Evolutionary conservation across 129 eudicot species (phyloP), one percentile per base, ranked within the genome.

Genomic region (Ambrosia trifida): DNA sequence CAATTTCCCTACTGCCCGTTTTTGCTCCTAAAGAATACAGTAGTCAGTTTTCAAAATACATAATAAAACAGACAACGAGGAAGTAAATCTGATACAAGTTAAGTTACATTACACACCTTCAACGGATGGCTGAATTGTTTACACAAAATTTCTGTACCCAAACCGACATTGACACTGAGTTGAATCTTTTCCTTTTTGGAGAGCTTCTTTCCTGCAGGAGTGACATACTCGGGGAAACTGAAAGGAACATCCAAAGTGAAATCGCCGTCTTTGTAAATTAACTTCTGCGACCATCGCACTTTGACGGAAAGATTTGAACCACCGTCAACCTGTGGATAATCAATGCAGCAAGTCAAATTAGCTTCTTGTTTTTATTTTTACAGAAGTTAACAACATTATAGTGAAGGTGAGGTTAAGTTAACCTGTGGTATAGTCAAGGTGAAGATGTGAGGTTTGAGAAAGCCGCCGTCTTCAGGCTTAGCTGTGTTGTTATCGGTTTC

Each of bases 151-250:
- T 90, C 89, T 69, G 85, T 75, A 45, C 78, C 92, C 64, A 84
- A 78, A 31, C 96, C 97, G 52, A 83, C 49, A 56, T 87, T 74
- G 31, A 90, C 86, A 81, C 64, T 82, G 60, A 94, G 77, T 76
- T 76, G 85, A 54, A 94, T 84, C 75, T 85, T 94, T 76, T 94
- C 96, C 69, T 81, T 91, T 75, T 94, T 90, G 0, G 97, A 76
- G 16, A 94, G 76, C 80, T 87, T 94, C 81, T 87, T 87, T 49
- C 96, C 96, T 6, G 89, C 93, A 72, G 99, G 99, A 35, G 91
- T 87, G 62, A 94, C 97, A 73, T 78, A 94, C 70, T 85, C 97
- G 2, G 99, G 97, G 71, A 94, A 94, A 72, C 63, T 78, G 83
- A 83, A 94, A 35, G 99, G 99, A 73, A 94, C 70, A 20, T 65